Evolutionary conservation across 2,329 filamentous ascomycete genomes (phyloP), one percentile per base, ranked within the genome.

Genomic region (Penicillium sp.): DNA sequence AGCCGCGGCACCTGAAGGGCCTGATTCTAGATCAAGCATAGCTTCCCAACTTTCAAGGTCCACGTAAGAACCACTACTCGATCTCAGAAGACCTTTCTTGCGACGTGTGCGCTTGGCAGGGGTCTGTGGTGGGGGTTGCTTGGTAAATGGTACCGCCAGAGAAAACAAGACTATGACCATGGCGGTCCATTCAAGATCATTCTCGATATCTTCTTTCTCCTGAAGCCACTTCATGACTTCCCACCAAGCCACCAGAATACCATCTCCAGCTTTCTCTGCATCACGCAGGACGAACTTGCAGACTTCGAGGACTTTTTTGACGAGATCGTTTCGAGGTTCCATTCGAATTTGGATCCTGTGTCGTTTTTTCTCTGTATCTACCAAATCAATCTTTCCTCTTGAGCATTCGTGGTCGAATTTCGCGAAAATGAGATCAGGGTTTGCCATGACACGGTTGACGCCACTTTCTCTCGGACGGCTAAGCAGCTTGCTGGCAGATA

Each of bases 281-380:
- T 83, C 75, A 6, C 83, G 82, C 26, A 91, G 68, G 31, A 88
- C 79, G 57, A 86, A 85, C 52, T 81, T 81, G 64, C 86, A 87
- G 15, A 83, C 74, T 29, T 82, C 76, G 8, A 92, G 73, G 8
- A 85, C 74, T 49, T 78, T 83, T 26, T 76, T 77, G 5, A 89
- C 85, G 46, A 86, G 78, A n/a, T 78, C 75, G 46, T 82, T 85
- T 13, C 75, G 76, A 10, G 89, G 87, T 55, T 87, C 80, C 53
- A 93, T 79, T 54, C 84, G 81, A 47, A 92, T 81, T 50, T 81
- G 79, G 29, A 92, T 72, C 55, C 87, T 85, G 66, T 92, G 88
- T 38, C 82, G 77, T 46, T 76, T 78, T 41, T 79, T 80, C 39
- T 83, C 75, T n/a, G 78, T 75, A 66, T 90, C 87, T 6, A 86